A percentile compares a stretch with the other conserved stretches of the same genome.
Evolutionary conservation across 495 filamentous ascomycete genomes (phyloP).

Genomic region (Saxispiralis lemnorum): DNA sequence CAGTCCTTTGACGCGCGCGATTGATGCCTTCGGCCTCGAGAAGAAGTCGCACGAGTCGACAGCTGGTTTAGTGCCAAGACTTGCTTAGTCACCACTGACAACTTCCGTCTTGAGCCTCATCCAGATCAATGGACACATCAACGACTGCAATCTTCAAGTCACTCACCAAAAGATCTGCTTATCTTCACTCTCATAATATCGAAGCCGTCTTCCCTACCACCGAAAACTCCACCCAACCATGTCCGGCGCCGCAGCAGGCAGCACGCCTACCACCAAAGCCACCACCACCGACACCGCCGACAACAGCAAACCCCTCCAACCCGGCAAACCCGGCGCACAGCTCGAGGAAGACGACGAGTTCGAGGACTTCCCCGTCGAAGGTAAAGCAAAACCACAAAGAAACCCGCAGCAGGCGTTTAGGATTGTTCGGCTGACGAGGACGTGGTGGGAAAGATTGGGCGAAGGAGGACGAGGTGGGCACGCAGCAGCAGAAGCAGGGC

Average conservation of each 20-base stretch:
- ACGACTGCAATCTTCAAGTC: too few relatives aligned
- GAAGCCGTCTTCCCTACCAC: too few relatives aligned
- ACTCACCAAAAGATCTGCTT: too few relatives aligned
- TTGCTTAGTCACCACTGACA: too few relatives aligned
- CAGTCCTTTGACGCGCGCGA: too few relatives aligned
- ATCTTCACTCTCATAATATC: too few relatives aligned
- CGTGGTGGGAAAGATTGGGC: slow-evolving; percentile 51
- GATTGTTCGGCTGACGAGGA: slow-evolving; percentile 7
- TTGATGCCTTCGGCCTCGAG: too few relatives aligned
- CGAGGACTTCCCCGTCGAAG: slow-evolving; percentile 94
- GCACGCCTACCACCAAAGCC: slow-evolving; percentile 17
- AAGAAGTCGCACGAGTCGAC: too few relatives aligned
- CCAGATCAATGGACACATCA: too few relatives aligned
- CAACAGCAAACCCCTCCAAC: slow-evolving; percentile 25
- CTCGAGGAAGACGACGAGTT: slow-evolving; percentile 98
- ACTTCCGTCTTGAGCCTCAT: too few relatives aligned
- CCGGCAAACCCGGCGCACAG: slow-evolving; percentile 43
- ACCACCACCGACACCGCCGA: slow-evolving; percentile 17
- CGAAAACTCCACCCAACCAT: slow-evolving; percentile 13
- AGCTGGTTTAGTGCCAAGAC: too few relatives aligned
- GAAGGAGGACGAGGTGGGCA: slow-evolving; percentile 56
- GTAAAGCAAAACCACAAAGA: slow-evolving; percentile 27
- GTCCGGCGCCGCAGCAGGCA: slow-evolving; percentile 24
- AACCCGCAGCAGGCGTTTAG: neutral
- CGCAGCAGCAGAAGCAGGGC: slow-evolving; percentile 28